Conservation (phyloP, 768 basidiomycete species). For the Lentinula sp. region DNA sequence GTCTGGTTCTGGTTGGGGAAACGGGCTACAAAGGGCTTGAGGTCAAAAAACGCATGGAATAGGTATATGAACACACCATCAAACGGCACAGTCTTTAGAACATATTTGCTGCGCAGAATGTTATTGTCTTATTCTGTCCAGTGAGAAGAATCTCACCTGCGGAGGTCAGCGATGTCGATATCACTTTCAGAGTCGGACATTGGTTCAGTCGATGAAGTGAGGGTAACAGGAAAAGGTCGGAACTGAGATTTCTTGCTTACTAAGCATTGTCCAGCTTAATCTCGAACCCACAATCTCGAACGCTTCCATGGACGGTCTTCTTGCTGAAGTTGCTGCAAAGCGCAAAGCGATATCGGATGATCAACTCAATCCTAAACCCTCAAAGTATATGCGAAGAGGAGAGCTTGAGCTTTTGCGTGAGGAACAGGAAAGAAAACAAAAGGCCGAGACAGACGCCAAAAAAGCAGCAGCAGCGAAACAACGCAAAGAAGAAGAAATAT, state of each 20-base stretch:
- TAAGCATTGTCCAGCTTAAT: conserved; percentile 17
- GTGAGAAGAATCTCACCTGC: conserved; percentile 36
- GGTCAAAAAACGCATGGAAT: background rate
- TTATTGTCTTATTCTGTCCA: conserved; percentile 7
- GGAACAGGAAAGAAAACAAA: conserved; percentile 34
- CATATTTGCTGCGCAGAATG: conserved; percentile 56
- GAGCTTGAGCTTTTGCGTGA: conserved; percentile 76
- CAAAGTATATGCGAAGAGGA: conserved; percentile 87
- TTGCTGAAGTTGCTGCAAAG: conserved; percentile 83
- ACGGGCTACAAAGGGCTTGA: conserved; percentile 47
- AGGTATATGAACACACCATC: conserved; percentile 48
- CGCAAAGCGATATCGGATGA: conserved; percentile 66
- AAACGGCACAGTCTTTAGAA: conserved; percentile 93
- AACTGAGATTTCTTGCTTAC: conserved; percentile 23
- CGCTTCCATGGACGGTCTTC: conserved; percentile 76
- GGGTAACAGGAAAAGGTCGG: conserved; percentile 33
- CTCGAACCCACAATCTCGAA: conserved; percentile 13
- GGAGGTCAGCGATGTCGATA: conserved; percentile 32
- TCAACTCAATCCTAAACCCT: conserved; percentile 33
- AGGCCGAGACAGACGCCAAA: conserved; percentile 26
- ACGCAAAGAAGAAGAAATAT: conserved; percentile 14
- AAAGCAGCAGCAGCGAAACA: conserved; percentile 27
- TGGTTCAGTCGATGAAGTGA: conserved; percentile 19
- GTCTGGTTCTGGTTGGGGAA: conserved; percentile 95
- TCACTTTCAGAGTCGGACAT: conserved; percentile 46